Conservation (phyloP, 345 rosid species). For the Camelina hispida region DNA sequence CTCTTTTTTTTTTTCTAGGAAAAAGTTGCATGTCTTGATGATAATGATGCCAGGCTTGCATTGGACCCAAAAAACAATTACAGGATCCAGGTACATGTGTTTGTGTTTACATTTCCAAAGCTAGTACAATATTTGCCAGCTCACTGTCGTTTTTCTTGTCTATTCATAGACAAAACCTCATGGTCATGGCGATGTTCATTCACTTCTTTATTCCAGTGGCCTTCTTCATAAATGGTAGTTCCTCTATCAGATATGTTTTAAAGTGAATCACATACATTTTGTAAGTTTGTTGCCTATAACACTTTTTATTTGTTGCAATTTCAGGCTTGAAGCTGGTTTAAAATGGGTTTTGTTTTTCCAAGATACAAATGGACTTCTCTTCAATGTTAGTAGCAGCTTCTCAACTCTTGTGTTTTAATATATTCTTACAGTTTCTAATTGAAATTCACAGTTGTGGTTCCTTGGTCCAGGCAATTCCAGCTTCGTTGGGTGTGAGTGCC, state of each 20-base stretch:
- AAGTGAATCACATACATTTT: not conserved
- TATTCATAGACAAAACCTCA: slow-evolving; percentile 86
- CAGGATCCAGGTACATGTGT: slow-evolving; percentile 73
- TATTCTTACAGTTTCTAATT: slow-evolving; percentile 19
- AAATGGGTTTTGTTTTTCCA: slow-evolving; percentile 97
- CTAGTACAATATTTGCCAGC: slow-evolving; percentile 9
- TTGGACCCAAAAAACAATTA: slow-evolving; percentile 78
- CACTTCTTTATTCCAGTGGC: slow-evolving; percentile 90
- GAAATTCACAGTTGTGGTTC: slow-evolving; percentile 3
- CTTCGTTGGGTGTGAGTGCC: slow-evolving; percentile 90
- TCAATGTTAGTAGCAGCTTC: slow-evolving; percentile 63
- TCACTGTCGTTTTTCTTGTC: slow-evolving; percentile 31
- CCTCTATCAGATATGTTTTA: not conserved
- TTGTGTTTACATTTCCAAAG: slow-evolving; percentile 1
- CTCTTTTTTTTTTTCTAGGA: slow-evolving; percentile 53
- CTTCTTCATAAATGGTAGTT: slow-evolving; percentile 71
- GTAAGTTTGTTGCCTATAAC: not conserved
- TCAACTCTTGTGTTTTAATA: slow-evolving; percentile 13
- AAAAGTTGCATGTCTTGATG: slow-evolving; percentile 97
- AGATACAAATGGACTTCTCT: slow-evolving; percentile 97
- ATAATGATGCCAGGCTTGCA: slow-evolving; percentile 91
- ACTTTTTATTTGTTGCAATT: slow-evolving; percentile 25
- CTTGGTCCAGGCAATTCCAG: slow-evolving; percentile 82
- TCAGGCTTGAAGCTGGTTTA: slow-evolving; percentile 75
- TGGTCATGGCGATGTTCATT: slow-evolving; percentile 98